phyloP scores from a whole-genome alignment of 2,329 filamentous ascomycete species.

The Epichloe sp. region DNA sequence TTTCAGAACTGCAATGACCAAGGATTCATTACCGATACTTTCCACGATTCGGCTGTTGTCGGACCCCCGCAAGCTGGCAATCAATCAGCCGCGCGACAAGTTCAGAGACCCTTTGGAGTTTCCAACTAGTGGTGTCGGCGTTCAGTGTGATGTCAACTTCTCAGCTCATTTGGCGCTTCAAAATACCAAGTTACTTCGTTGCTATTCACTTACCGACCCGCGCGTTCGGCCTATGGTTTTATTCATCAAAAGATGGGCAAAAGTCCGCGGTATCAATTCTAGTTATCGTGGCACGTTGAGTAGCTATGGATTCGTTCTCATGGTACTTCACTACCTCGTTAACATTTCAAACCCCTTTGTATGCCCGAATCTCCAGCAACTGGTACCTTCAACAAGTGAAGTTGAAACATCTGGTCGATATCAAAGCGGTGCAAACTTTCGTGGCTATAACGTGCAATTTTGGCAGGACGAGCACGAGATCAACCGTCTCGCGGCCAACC shows the following conservation, averaged over 20 bases:
- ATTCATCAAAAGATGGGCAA: conserved; percentile 87
- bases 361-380: conserved; percentile 66
- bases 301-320: conserved; percentile 82
- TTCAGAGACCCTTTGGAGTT: conserved; percentile 58
- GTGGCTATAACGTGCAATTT: conserved; percentile 62
- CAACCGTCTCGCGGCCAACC: conserved; percentile 39
- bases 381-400: conserved; percentile 30
- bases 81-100: conserved; percentile 38
- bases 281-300: conserved; percentile 76
- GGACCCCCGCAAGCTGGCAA: conserved; percentile 35
- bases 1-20: conserved; percentile 23
- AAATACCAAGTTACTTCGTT: conserved; percentile 70
- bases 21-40: conserved; percentile 21
- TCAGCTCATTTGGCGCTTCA: conserved; percentile 71
- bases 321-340: conserved; percentile 83
- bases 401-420: conserved; percentile 13
- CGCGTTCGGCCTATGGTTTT: conserved; percentile 67
- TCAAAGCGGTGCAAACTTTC: conserved; percentile 27
- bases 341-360: conserved; percentile 73
- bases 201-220: conserved; percentile 67
- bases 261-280: conserved; percentile 71
- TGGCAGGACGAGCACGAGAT: conserved; percentile 67
- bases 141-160: conserved; percentile 89
- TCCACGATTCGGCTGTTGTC: conserved; percentile 30
- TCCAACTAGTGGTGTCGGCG: conserved; percentile 62